Conservation (phyloP, 2,329 filamentous ascomycete species). For the Fusarium sp. region DNA sequence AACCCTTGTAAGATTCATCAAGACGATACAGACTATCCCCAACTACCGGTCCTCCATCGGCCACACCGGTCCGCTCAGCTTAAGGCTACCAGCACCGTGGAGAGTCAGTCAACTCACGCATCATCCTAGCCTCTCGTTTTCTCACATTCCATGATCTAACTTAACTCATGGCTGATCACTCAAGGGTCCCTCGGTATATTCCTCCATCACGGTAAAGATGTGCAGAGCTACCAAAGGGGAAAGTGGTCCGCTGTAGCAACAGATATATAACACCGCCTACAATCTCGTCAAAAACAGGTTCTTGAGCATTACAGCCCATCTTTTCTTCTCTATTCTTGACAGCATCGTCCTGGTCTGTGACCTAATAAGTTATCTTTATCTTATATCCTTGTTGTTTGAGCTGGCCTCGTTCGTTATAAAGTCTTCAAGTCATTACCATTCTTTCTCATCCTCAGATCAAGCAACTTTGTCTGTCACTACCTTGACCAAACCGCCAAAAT, state of each 20-base stretch:
- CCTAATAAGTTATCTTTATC: neutral
- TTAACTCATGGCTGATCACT: neutral
- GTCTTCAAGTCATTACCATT: neutral
- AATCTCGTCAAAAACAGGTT: constrained; percentile 13
- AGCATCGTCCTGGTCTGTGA: constrained; percentile 29
- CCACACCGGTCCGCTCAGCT: constrained; percentile 10
- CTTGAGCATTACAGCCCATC: neutral
- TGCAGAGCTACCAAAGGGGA: constrained; percentile 15
- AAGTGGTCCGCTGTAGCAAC: neutral
- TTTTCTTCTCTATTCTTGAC: constrained; percentile 17
- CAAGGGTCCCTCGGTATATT: constrained; percentile 12
- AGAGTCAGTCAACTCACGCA: neutral
- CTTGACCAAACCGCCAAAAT: constrained; percentile 22
- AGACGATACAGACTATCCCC: constrained; percentile 3
- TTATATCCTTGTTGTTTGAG: constrained; percentile 23
- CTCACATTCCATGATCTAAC: neutral
- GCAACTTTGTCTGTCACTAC: constrained; percentile 5
- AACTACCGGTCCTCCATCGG: constrained; percentile 1
- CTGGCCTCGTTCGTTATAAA: constrained; percentile 24
- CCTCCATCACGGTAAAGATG: constrained; percentile 14
- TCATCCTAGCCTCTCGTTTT: neutral
- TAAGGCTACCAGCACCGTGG: neutral
- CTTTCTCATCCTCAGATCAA: constrained; percentile 1
- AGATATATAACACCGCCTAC: constrained; percentile 19
- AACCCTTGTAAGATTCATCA: constrained; percentile 11